Evolutionary conservation across 306 rosid species (phyloP), one percentile per base, ranked within the genome.

Genomic region (Elaeagnus macrophylla): DNA sequence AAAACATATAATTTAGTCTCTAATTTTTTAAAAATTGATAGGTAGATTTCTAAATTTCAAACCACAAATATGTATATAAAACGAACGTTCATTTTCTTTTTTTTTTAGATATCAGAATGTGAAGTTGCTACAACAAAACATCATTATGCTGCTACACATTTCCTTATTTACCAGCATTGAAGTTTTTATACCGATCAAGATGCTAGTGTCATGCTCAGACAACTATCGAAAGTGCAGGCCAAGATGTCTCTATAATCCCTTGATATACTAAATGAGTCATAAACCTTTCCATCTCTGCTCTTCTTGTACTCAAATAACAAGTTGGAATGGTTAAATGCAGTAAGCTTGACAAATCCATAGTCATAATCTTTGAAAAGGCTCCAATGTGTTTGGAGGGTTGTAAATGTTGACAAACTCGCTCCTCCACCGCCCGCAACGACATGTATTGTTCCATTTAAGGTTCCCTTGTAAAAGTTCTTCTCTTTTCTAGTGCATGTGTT

Each of bases 371-470:
- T 86, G 37, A 70, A 72, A 53, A 91, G 61, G 56, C 95, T 91
- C 97, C 97, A 91, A 47, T 12, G 67, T 7, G 96, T 86, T 75
- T 80, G 56, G 47, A 84, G 68, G 12, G 86, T 62, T 10, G 88
- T 71, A 72, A 91, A 91, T 11, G 68, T 50, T 25, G 86, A 71
- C 53, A 91, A 84, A 44, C 94, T 57, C 39, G 97, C 91, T 55
- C 96, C 97, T 68, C 86, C 97, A 54, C 97, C 96, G 1, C 97
- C 94, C 9, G 81, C 96, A 52, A 84, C 97, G 13, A 76, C 82
- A 56, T 91, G 97, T 67, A 91, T 91, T 51, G 97, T 91, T 46
- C 97, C 97, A 51, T 91, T 76, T 79, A 86, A 67, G 51, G 61
- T 41, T 48, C 97, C 94, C 61, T 71, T 76, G 52, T 86, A 91